Conservation (phyloP, 805 yeast species). For the Candida anglica region DNA sequence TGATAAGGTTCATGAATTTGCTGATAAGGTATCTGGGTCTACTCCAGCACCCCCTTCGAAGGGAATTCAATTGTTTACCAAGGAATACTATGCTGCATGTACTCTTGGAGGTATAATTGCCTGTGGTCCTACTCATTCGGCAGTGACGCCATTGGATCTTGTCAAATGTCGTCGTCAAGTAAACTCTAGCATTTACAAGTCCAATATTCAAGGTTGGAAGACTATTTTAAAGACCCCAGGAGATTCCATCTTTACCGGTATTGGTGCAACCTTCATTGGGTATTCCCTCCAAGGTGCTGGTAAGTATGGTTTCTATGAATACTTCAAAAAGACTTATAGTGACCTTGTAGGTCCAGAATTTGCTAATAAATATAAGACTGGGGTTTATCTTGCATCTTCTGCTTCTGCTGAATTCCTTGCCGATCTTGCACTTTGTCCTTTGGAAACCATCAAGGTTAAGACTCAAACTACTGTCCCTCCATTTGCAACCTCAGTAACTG, state of each 20-base stretch:
- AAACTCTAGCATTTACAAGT: slow-evolving; percentile 62
- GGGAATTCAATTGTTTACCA: slow-evolving; percentile 50
- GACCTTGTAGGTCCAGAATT: slow-evolving; percentile 59
- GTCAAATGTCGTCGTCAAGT: slow-evolving; percentile 95
- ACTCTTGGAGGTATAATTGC: slow-evolving; percentile 79
- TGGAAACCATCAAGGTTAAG: slow-evolving; percentile 91
- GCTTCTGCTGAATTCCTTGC: slow-evolving; percentile 95
- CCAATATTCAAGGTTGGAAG: slow-evolving; percentile 80
- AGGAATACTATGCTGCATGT: slow-evolving; percentile 68
- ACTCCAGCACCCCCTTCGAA: no score
- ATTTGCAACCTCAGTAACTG: slow-evolving; percentile 56
- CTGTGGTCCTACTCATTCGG: slow-evolving; percentile 95
- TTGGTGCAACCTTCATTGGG: slow-evolving; percentile 90
- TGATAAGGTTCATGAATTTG: slow-evolving; percentile 20
- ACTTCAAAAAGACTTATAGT: slow-evolving; percentile 76
- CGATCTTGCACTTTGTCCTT: slow-evolving; percentile 86
- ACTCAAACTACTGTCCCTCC: slow-evolving; percentile 95
- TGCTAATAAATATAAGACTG: slow-evolving; percentile 65
- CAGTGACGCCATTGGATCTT: slow-evolving; percentile 88
- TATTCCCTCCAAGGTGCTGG: slow-evolving; percentile 97
- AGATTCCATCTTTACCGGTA: slow-evolving; percentile 76
- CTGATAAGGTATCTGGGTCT: no score
- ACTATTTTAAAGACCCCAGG: slow-evolving; percentile 75
- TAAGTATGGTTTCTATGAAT: slow-evolving; percentile 93
- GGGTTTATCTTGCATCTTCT: slow-evolving; percentile 75